A percentile compares a stretch with the other conserved stretches of the same genome.
Evolutionary conservation across 2,329 filamentous ascomycete genomes (phyloP).

Genomic region (Fusarium nematophilum): DNA sequence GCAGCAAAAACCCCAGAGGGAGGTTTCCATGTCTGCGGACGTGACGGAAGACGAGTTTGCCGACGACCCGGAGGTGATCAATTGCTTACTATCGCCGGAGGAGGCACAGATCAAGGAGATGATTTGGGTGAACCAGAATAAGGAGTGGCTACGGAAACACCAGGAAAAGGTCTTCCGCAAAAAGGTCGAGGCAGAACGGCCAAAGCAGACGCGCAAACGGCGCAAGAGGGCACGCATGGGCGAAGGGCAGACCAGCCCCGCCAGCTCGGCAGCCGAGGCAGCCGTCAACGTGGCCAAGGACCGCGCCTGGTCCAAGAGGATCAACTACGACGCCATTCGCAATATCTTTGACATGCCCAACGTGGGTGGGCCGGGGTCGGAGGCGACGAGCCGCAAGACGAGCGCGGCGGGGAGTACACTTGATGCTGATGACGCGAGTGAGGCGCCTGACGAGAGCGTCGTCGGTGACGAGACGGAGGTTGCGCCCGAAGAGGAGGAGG

Average conservation of each 20-base stretch:
- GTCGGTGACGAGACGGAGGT: slow-evolving; percentile 49
- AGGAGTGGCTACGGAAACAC: slow-evolving; percentile 88
- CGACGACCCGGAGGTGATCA: slow-evolving; percentile 86
- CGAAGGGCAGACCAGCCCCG: slow-evolving; percentile 73
- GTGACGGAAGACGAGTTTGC: slow-evolving; percentile 87
- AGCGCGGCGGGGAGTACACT: slow-evolving; percentile 52
- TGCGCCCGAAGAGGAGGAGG: slow-evolving; percentile 49
- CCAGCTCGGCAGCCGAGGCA: slow-evolving; percentile 75
- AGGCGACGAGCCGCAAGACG: slow-evolving; percentile 60
- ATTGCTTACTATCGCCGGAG: slow-evolving; percentile 78
- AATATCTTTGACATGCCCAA: slow-evolving; percentile 65
- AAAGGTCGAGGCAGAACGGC: slow-evolving; percentile 69
- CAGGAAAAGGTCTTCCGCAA: slow-evolving; percentile 85
- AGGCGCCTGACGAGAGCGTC: slow-evolving; percentile 51
- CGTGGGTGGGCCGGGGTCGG: slow-evolving; percentile 60
- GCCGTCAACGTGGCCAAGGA: slow-evolving; percentile 75
- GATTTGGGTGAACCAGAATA: slow-evolving; percentile 95
- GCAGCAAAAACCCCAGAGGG: slow-evolving; percentile 58
- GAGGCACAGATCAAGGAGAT: slow-evolving; percentile 87
- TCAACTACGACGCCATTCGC: slow-evolving; percentile 76
- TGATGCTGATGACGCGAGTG: slow-evolving; percentile 50
- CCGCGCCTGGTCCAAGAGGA: slow-evolving; percentile 76
- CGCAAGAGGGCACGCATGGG: slow-evolving; percentile 69
- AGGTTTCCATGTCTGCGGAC: slow-evolving; percentile 69
- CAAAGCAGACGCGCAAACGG: slow-evolving; percentile 68